Conservation (phyloP, 208 protist genomes). For the Trypanosoma congolense region DNA sequence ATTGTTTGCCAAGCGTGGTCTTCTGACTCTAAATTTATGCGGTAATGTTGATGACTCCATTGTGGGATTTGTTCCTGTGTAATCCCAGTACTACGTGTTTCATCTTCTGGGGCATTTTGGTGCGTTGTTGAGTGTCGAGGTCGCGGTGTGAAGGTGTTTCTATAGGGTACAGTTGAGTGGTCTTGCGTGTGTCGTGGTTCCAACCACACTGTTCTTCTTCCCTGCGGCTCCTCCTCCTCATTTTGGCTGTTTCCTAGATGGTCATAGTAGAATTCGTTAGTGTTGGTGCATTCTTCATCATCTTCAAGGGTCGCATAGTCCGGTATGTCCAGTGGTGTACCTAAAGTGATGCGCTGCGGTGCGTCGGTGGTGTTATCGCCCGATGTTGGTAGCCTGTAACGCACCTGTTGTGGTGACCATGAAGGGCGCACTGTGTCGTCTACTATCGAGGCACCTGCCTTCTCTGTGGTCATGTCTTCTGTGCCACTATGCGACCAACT, state of each 20-base stretch:
- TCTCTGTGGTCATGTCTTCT: not conserved
- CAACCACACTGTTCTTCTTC: slow-evolving; percentile 13
- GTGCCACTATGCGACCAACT: not conserved
- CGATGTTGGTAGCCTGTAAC: slow-evolving; percentile 10
- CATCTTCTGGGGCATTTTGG: too few species aligned
- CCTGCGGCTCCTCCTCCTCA: not conserved
- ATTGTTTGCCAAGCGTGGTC: not conserved
- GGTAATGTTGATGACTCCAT: not conserved
- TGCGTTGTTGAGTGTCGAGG: not conserved
- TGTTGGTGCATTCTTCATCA: slow-evolving; percentile 1
- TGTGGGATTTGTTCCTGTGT: not conserved
- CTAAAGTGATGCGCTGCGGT: slow-evolving; percentile 5
- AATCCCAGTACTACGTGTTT: not conserved
- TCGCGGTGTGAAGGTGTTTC: not conserved
- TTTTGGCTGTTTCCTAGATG: not conserved
- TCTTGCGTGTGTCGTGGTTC: not conserved
- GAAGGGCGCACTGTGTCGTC: slow-evolving; percentile 3
- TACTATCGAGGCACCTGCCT: not conserved
- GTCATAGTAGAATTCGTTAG: not conserved
- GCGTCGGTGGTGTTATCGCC: not conserved
- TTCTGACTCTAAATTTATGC: not conserved
- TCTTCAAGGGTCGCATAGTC: slow-evolving; percentile 13
- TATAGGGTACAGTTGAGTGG: not conserved
- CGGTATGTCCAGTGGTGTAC: slow-evolving; percentile 4
- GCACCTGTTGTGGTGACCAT: slow-evolving; percentile 13